phyloP scores from a whole-genome alignment of 1,139 yeast genomes.

The Lodderomyces pseudojiufengensis region DNA sequence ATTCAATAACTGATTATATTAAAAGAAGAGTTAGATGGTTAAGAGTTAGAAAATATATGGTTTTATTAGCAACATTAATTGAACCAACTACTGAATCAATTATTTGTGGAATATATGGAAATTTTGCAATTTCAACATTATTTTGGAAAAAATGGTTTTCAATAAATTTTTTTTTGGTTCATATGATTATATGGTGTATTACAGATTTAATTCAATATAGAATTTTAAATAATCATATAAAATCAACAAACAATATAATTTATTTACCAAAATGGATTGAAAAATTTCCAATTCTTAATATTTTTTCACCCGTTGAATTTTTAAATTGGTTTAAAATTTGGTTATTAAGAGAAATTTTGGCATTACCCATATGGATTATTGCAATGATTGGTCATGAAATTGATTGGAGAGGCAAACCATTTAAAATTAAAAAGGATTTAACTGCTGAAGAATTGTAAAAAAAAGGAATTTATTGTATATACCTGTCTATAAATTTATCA shows the following conservation, averaged over 20 bases:
- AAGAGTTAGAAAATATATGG: constrained; percentile 88
- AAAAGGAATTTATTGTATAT: too few relatives aligned
- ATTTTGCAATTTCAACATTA: constrained; percentile 54
- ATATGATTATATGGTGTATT: constrained; percentile 59
- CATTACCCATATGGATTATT: constrained; percentile 78
- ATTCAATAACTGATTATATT: constrained; percentile 52
- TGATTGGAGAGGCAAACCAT: constrained; percentile 81
- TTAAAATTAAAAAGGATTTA: constrained; percentile 66
- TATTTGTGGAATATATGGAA: constrained; percentile 64
- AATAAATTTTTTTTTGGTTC: constrained; percentile 42
- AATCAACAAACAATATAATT: constrained; percentile 17
- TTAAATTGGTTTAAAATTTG: constrained; percentile 43
- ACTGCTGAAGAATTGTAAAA: constrained; percentile 66
- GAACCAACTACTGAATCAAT: constrained; percentile 87
- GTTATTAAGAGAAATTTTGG: constrained; percentile 67
- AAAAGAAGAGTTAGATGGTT: constrained; percentile 78
- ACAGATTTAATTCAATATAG: constrained; percentile 62
- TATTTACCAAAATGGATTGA: constrained; percentile 30
- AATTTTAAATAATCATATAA: constrained; percentile 34
- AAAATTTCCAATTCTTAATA: background rate
- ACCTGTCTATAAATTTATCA: too few relatives aligned
- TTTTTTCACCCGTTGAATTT: constrained; percentile 4
- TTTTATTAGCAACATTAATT: constrained; percentile 72
- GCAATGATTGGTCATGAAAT: constrained; percentile 79
- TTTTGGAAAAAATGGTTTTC: constrained; percentile 33